phyloP scores from a whole-genome alignment of 768 basidiomycete genomes.

The Panellus pusillus region DNA sequence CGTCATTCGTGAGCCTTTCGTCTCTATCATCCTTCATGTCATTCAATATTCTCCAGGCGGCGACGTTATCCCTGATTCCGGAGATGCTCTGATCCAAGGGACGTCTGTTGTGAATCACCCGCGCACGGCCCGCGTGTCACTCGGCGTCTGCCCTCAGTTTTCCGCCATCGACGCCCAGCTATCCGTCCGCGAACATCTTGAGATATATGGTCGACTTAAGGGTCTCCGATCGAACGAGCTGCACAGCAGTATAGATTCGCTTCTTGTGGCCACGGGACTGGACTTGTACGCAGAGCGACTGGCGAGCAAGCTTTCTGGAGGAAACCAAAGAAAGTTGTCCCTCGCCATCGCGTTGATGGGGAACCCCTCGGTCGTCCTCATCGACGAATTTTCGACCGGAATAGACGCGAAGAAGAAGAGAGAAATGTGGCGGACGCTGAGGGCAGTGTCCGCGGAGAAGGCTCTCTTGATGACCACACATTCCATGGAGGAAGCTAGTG shows the following conservation, averaged over 20 bases:
- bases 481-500: conserved; percentile 84
- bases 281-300: conserved; percentile 63
- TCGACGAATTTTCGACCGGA: conserved; percentile 84
- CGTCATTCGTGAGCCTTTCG: conserved; percentile 60
- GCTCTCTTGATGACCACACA: conserved; percentile 75
- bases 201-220: conserved; percentile 72
- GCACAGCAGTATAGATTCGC: conserved; percentile 49
- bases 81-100: conserved; percentile 69
- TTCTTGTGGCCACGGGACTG: conserved; percentile 62
- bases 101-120: conserved; percentile 66
- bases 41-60: conserved; percentile 46
- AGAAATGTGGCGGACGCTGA: conserved; percentile 78
- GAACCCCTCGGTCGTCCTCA: conserved; percentile 74
- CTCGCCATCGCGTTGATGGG: conserved; percentile 78
- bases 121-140: conserved; percentile 59
- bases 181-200: conserved; percentile 75
- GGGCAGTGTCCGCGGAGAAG: conserved; percentile 64
- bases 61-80: conserved; percentile 63
- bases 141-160: conserved; percentile 85
- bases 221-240: conserved; percentile 58
- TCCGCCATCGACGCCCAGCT: conserved; percentile 79
- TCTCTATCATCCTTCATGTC: neutral
- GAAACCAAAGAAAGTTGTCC: conserved; percentile 75
- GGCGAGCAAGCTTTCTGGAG: conserved; percentile 74
- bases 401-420: conserved; percentile 83